Evolutionary conservation across 495 filamentous ascomycete genomes (phyloP), one percentile per base, ranked within the genome.

Genomic region (Beverwykella pulmonaria): DNA sequence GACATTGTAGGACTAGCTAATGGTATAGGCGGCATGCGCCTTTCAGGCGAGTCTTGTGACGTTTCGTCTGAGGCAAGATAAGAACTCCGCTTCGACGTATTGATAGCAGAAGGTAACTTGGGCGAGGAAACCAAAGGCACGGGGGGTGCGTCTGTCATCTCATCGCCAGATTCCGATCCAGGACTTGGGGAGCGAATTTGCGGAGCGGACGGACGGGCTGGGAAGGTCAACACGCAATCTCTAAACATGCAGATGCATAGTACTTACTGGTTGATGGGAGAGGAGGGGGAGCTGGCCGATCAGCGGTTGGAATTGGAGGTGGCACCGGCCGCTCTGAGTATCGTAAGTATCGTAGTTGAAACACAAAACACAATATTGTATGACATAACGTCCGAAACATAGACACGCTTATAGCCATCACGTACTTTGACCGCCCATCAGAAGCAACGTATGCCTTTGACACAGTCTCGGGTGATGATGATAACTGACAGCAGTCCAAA

Each of bases 101-200:
- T 44, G 17, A 54, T 48, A 10, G 68, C 60, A 1, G 65, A 59
- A 26, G 74, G 72, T 30, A 71, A 72, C 48, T 65, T 72, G n/a
- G 75, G 74, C 7, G 62, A 68, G 17, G 53, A 60, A 22, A 69
- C 61, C 46, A 71, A 60, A 47, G 56, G 49, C 26, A 65, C 66
- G 32, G 60, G 48, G n/a, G 49, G 46, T 5, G 64, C 44, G n/a
- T 72, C 70, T 10, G 69, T 61, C 76, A 96, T 79, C 73, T 98
- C 94, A 77, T 98, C 95, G 76, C 96, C 95, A 10, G 93, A 97
- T 72, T 88, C 91, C 7, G 93, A 95, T 26, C 93, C 93, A 61
- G 86, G 82, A 66, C 87, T 92, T 30, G 84, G 87, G 46, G 91
- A 90, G 53, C 80, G 78, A 49, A 83, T 75, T 58, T 77, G 78